A percentile compares a stretch with the other conserved stretches of the same genome.
Conservation (phyloP, 164 flowering plant species). For the Magnolia sinica region DNA sequence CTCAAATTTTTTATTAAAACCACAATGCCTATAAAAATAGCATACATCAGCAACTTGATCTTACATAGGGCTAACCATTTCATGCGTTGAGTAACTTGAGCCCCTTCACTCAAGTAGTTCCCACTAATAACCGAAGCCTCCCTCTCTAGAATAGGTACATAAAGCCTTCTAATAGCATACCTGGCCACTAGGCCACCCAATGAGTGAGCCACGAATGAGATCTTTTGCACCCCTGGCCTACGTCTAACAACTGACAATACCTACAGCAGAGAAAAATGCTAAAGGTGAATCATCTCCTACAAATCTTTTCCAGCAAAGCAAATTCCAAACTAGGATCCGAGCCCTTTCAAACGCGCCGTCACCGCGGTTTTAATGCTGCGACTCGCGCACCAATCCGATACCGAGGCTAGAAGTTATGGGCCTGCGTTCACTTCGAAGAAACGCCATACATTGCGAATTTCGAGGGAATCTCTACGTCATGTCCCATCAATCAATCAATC, state of each 20-base stretch:
- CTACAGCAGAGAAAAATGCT: constrained; percentile 29
- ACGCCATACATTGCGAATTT: too few species aligned
- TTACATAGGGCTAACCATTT: too few species aligned
- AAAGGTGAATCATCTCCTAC: not conserved
- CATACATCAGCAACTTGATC: too few species aligned
- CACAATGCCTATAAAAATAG: too few species aligned
- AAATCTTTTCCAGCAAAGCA: not conserved
- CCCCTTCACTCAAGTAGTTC: constrained; percentile 21
- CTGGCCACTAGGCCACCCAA: constrained; percentile 94
- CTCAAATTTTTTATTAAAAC: too few species aligned
- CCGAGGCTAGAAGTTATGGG: too few species aligned
- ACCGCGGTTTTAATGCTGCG: too few species aligned
- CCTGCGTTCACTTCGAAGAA: too few species aligned
- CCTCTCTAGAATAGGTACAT: constrained; percentile 23
- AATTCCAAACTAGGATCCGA: not conserved
- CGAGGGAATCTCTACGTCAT: too few species aligned
- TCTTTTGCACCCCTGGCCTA: constrained; percentile 62
- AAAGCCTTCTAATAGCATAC: constrained; percentile 82
- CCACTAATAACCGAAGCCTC: constrained; percentile 17
- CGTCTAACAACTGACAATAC: constrained; percentile 59
- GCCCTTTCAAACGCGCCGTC: too few species aligned
- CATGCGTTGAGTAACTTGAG: constrained; percentile 9
- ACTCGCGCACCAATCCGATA: too few species aligned
- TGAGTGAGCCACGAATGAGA: constrained; percentile 95
- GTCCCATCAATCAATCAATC: too few species aligned